Base-by-base conservation (phyloP, 2,329 filamentous ascomycete genomes). In the Hypoxylon sp. region DNA sequence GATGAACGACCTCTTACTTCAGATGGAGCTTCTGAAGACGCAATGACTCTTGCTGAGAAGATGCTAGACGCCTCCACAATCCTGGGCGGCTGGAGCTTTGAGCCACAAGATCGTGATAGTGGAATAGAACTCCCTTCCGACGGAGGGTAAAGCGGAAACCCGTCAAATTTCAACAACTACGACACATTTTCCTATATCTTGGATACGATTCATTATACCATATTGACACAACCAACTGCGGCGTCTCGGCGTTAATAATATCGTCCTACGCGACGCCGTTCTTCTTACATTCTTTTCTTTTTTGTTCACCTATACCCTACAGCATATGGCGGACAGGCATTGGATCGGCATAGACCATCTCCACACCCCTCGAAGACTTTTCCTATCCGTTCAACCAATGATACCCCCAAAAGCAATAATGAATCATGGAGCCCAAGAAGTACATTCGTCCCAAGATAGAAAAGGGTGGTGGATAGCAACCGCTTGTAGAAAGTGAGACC, bases 101-200 rank as follows among this genome's bases (percentile, higher is more conserved):
- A 75, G 37, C 72, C 78, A 10, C 82, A 83, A 62, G 83, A 84
- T 70, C 79, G 82, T 59, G 83, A 85, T 69, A 85, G 83, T 66
- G 83, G 83, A 34, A 82, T 85, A 68, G 83, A 84, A 65, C 72
- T 85, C 55, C 78, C 78, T 20, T 65, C 71, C 0, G 82, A 84
- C 20, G 75, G 76, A 32, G 72, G 71, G 55, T 82, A 65, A 53
- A 26, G 37, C 8, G 24, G 32, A 51, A 2, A 24, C 30, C 39
- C 13, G 34, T 19, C 20, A 56, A 17, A 17, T 47, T 37, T 51
- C 39, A 17, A 28, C 24, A 47, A 46, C 43, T 48, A 62, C 62
- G 52, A 60, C 53, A 50, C 28, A 20, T 49, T 64, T 54, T 17
- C 54, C 58, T 62, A 50, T 46, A 48, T 55, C 62, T 62, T 63